Evolutionary conservation across 345 rosid genomes (phyloP).

Genomic region (Physaria fendleri): DNA sequence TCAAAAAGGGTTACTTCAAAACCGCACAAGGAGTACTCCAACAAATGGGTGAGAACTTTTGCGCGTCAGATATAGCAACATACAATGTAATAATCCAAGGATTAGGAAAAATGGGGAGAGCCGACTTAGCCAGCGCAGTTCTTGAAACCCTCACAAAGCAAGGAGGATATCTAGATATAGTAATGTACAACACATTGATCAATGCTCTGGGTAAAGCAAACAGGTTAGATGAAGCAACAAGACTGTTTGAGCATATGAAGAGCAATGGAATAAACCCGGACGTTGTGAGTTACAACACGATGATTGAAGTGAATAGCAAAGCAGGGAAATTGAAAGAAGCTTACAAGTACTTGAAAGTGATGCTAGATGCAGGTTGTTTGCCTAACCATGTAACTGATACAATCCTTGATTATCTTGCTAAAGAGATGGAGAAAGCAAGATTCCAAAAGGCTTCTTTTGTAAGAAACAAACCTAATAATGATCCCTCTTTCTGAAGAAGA

Average conservation of each 20-base stretch:
- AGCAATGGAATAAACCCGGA: constrained; percentile 63
- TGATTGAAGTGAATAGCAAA: constrained; percentile 83
- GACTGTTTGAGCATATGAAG: constrained; percentile 76
- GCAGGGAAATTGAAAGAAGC: constrained; percentile 75
- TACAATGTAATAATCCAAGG: constrained; percentile 87
- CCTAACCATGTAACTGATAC: constrained; percentile 87
- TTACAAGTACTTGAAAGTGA: constrained; percentile 56
- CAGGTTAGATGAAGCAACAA: constrained; percentile 57
- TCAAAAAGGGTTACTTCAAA: constrained; percentile 68
- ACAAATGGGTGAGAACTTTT: constrained; percentile 65
- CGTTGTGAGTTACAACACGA: constrained; percentile 73
- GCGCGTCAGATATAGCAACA: constrained; percentile 67
- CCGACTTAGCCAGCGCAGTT: constrained; percentile 65
- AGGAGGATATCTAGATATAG: constrained; percentile 85
- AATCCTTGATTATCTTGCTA: constrained; percentile 66
- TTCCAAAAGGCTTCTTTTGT: constrained; percentile 58
- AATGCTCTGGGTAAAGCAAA: constrained; percentile 81
- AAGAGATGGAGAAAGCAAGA: constrained; percentile 67
- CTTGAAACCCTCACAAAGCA: constrained; percentile 59
- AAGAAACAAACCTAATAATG: too few relatives aligned
- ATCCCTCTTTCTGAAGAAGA: too few relatives aligned
- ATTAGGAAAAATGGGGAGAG: constrained; percentile 79
- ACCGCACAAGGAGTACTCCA: constrained; percentile 62
- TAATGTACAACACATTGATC: constrained; percentile 89
- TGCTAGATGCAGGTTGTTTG: constrained; percentile 69